phyloP scores from a whole-genome alignment of 495 filamentous ascomycete genomes.

The Cercophora newfieldiana region DNA sequence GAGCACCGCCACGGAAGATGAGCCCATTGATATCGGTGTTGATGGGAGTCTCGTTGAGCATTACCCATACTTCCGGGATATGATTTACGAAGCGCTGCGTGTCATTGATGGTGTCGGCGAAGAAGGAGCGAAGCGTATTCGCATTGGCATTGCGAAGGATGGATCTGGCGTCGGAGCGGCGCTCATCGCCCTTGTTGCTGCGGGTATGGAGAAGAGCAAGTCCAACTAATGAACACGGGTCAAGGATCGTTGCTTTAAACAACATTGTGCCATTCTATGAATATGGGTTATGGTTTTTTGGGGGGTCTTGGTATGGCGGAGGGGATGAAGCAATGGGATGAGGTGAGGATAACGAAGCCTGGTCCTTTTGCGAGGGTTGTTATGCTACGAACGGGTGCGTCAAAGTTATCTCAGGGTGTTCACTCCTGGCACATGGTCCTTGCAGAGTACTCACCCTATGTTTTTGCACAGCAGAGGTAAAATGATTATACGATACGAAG shows the following conservation, averaged over 20 bases:
- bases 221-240: neutral
- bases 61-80: slow-evolving; percentile 82
- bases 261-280: neutral
- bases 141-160: slow-evolving; percentile 93
- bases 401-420: neutral
- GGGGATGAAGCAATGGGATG: too few relatives aligned
- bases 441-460: neutral
- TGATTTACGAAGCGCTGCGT: slow-evolving; percentile 70
- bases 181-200: slow-evolving; percentile 77
- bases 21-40: slow-evolving; percentile 83
- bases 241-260: neutral
- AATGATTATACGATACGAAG: too few relatives aligned
- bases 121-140: slow-evolving; percentile 72
- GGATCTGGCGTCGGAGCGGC: slow-evolving; percentile 90
- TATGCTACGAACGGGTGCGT: too few relatives aligned
- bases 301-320: too few relatives aligned
- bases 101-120: slow-evolving; percentile 69
- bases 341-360: too few relatives aligned
- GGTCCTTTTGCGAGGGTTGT: too few relatives aligned
- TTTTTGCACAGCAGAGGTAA: too few relatives aligned
- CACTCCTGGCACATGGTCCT: neutral
- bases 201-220: slow-evolving; percentile 47
- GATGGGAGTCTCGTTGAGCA: slow-evolving; percentile 90
- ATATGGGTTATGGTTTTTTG: neutral
- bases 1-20: slow-evolving; percentile 47